phyloP scores from a whole-genome alignment of 495 filamentous ascomycete species.

The Tricharina praecox region DNA sequence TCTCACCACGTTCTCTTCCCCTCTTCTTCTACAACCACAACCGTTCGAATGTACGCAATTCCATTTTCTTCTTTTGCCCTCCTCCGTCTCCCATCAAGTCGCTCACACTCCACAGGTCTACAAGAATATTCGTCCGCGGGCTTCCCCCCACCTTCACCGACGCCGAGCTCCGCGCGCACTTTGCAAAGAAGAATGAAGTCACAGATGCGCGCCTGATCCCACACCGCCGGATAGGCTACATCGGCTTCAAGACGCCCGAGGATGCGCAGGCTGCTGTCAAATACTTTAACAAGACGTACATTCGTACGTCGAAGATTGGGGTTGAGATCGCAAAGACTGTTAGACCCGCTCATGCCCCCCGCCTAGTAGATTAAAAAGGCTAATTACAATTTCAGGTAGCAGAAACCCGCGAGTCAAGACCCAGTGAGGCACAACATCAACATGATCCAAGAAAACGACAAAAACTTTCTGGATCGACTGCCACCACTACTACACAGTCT shows the following conservation, averaged over 20 bases:
- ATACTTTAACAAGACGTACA: constrained; percentile 87
- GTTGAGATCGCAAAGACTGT: constrained; percentile 85
- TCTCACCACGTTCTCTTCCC: too few species aligned
- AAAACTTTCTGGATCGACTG: neutral
- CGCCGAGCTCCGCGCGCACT: constrained; percentile 69
- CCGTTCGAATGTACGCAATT: too few species aligned
- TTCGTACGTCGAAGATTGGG: constrained; percentile 86
- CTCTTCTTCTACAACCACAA: too few species aligned
- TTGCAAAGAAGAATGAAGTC: constrained; percentile 51
- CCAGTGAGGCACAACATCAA: too few species aligned
- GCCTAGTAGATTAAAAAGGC: too few species aligned
- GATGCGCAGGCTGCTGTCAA: constrained; percentile 67
- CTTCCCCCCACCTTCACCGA: constrained; percentile 61
- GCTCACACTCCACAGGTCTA: too few species aligned
- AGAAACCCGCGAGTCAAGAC: too few species aligned
- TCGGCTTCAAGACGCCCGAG: constrained; percentile 74
- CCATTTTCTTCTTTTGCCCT: too few species aligned
- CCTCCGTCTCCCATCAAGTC: too few species aligned
- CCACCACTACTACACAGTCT: too few species aligned
- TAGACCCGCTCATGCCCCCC: constrained; percentile 27
- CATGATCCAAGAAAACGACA: neutral
- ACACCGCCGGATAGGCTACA: constrained; percentile 79
- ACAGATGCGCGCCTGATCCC: constrained; percentile 86
- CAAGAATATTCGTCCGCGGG: constrained; percentile 81
- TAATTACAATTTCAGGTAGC: too few species aligned